These are phyloP conservation scores for Sphagnum fallax DNA, from an alignment of 228 moss, liverwort and hornwort species.

Conservation along the genomic window DNA sequence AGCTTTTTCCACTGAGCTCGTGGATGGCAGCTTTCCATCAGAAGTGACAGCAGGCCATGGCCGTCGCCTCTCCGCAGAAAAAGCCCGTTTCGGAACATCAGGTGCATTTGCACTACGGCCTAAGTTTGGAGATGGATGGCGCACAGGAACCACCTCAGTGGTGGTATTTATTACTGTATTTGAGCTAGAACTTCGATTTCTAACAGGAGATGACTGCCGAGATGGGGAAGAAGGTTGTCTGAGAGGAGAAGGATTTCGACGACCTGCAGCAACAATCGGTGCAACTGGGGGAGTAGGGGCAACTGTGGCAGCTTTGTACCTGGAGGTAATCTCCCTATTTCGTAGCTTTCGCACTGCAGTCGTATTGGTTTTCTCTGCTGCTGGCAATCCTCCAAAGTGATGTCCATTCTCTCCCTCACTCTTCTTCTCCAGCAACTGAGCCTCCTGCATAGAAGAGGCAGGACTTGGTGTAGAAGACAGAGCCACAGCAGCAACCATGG, in stretches of 20 bases:
- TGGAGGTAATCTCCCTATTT: constrained; percentile 95
- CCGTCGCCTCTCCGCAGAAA: constrained; percentile 81
- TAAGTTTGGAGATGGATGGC: constrained; percentile 89
- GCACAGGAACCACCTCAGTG: constrained; percentile 27
- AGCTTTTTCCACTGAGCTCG: constrained; percentile 21
- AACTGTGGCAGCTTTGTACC: constrained; percentile 61
- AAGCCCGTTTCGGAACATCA: constrained; percentile 67
- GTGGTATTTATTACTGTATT: constrained; percentile 2
- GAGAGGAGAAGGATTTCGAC: constrained; percentile 52
- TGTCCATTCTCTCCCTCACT: constrained; percentile 50
- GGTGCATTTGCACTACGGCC: constrained; percentile 39
- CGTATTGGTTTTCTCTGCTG: constrained; percentile 71
- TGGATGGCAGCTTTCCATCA: constrained; percentile 45
- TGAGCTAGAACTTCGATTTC: constrained; percentile 30
- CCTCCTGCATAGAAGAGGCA: constrained; percentile 44
- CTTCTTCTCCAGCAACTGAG: constrained; percentile 48
- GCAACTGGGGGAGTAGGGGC: constrained; percentile 24
- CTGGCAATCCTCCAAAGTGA: constrained; percentile 57
- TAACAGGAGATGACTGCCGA: constrained; percentile 39
- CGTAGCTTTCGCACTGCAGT: constrained; percentile 57
- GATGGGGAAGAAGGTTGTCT: constrained; percentile 41
- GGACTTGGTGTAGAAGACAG: constrained; percentile 2
- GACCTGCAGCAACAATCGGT: constrained; percentile 7
- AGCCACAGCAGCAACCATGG: constrained; percentile 86
- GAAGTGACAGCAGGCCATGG: constrained; percentile 36